Percentiles rank a stretch among this genome's conserved stretches.
phyloP scores from a whole-genome alignment of 2,329 filamentous ascomycete genomes.

The Colletotrichum coccodes region DNA sequence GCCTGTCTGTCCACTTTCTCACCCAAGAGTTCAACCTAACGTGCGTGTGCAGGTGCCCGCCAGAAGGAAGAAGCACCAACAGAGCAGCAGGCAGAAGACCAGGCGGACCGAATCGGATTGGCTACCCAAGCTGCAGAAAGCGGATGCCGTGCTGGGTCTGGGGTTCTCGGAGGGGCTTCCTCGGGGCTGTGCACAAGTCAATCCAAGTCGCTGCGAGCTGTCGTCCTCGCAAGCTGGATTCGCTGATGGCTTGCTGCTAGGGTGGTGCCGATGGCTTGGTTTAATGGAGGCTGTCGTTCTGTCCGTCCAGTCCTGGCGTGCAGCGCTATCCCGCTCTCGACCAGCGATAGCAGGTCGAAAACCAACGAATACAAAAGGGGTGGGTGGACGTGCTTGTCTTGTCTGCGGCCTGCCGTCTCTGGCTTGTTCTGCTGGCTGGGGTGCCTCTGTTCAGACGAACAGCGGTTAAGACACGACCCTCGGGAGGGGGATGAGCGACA shows the following conservation, averaged over 20 bases:
- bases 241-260: constrained; percentile 22
- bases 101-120: constrained; percentile 16
- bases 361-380: neutral
- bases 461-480: constrained; percentile 13
- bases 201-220: constrained; percentile 20
- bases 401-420: neutral
- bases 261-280: constrained; percentile 23
- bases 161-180: constrained; percentile 29
- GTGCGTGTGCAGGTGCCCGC: constrained; percentile 15
- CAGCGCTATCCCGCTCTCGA: constrained; percentile 29
- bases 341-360: constrained; percentile 12
- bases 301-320: constrained; percentile 20
- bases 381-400: neutral
- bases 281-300: constrained; percentile 15
- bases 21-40: constrained; percentile 24
- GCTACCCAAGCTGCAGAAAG: constrained; percentile 26
- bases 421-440: neutral
- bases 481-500: constrained; percentile 14
- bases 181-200: constrained; percentile 32
- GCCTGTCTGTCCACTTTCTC: constrained; percentile 29
- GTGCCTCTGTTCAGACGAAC: constrained; percentile 27
- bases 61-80: constrained; percentile 19
- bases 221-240: constrained; percentile 11
- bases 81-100: constrained; percentile 29
- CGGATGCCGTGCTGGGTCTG: constrained; percentile 28